Base-by-base conservation (phyloP, 139 green algal genomes). In the Coelastrella sp. region DNA sequence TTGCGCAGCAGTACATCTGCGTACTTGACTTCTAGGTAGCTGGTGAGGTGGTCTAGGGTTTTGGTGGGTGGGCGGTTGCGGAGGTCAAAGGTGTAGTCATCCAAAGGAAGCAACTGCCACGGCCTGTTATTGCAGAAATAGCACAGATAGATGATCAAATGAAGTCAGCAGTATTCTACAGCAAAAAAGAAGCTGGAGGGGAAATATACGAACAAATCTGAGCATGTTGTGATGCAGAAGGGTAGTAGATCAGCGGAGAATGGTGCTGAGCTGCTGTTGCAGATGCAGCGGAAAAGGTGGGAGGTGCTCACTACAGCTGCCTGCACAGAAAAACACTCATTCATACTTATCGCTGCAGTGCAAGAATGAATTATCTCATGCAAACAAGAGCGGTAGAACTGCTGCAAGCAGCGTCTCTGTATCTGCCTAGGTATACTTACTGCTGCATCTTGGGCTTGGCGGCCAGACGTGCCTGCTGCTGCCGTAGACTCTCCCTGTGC, bases 21-120 rank as follows among this genome's bases (percentile, higher is more conserved):
- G 27, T 87, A 87, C 25, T 76, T 85, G 13, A 89, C 78, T 50
- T 89, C 76, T n/a, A 89, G 77, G 69, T 86, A 86, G 37, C 57
- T 34, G 19, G 35, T 74, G 34, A 89, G 67, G 3, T 86, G 78
- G 37, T 89, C 85, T 45, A 89, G 64, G 40, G 68, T 60, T 0
- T 68, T 32, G 17, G 85, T 86, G n/a, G 85, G 85, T n/a, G 85
- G 85, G 1, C 85, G 51, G 17, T 66, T 38, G 25, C 27, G 38
- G 15, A 85, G 78, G 78, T 82, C 69, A 43, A 82, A 86, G 5
- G 27, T 25, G 76, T 85, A 89, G 6, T 19, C 37, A 41, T 82
- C 69, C 37, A 73, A 37, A 19, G 11, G n/a, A 21, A 84, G 37
- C 0, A 82, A 25, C 51, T 69, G 32, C 75, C 75, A 82, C 4